phyloP scores from a whole-genome alignment of 2,329 filamentous ascomycete genomes.

The Claviceps quebecensis region DNA sequence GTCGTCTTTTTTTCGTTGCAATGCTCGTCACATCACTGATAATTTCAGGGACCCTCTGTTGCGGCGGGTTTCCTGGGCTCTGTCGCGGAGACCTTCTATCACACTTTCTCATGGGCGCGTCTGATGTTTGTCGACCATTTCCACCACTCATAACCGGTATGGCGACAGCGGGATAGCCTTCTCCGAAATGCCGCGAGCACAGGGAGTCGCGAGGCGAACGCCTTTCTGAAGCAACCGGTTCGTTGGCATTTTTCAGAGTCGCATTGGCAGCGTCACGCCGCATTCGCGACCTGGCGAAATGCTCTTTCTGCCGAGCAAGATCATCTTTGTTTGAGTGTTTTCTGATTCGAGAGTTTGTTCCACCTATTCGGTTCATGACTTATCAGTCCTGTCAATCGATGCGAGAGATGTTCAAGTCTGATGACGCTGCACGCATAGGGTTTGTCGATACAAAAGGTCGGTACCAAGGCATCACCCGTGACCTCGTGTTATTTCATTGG shows the following conservation, averaged over 20 bases:
- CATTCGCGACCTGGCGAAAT: slow-evolving; percentile 23
- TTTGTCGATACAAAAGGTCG: neutral
- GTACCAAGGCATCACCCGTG: neutral
- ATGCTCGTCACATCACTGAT: slow-evolving; percentile 5
- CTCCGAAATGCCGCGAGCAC: neutral
- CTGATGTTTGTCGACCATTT: neutral
- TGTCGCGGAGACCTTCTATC: neutral
- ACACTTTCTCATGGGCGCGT: neutral
- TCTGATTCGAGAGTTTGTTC: slow-evolving; percentile 21
- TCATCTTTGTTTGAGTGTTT: slow-evolving; percentile 20
- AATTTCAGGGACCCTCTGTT: neutral
- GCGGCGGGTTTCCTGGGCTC: neutral
- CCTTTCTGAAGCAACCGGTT: neutral
- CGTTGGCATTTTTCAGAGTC: neutral
- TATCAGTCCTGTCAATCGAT: neutral
- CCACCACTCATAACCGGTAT: slow-evolving; percentile 1
- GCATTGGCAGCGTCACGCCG: slow-evolving; percentile 1
- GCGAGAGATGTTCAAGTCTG: neutral
- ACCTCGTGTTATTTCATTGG: neutral
- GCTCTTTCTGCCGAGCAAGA: slow-evolving; percentile 21
- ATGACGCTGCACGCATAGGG: neutral
- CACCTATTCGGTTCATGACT: slow-evolving; percentile 30
- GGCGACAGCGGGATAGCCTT: no score
- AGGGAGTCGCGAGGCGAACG: neutral
- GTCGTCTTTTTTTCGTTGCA: slow-evolving; percentile 12